Base-by-base conservation (phyloP, 116 monocot genomes). In the Iris pallida region DNA sequence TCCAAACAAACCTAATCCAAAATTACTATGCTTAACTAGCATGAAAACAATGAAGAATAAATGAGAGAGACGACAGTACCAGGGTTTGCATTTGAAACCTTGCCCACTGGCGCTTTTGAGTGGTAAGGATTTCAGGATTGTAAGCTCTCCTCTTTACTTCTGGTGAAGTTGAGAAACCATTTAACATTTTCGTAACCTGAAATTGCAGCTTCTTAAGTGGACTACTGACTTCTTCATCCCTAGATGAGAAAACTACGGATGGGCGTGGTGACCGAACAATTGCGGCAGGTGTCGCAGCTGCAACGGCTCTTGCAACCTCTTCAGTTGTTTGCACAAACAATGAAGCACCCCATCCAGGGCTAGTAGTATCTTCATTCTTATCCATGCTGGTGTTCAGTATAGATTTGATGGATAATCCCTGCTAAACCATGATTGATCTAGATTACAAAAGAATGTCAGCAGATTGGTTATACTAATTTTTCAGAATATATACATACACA, bases 71-170 rank as follows among this genome's bases (percentile, higher is more conserved):
- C 30, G 42, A 15, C 48, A 62, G 45, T 84, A 98, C 93, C 83
- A 81, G 54, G 46, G 81, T 76, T 66, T 88, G 79, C 73, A 91
- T 60, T 69, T 95, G 95, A 74, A 82, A 95, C 66, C 88, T 81
- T 48, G 98, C 88, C 98, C 98, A 98, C 56, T 87, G 98, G 20
- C 98, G 87, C 73, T 98, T 98, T 70, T 98, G 98, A 45, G 75
- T 88, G 7, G 98, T 98, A 19, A 98, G 85, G 59, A 92, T 80
- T 71, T 98, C 98, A 12, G 98, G 98, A 77, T 98, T 98, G 57
- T 98, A 98, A 55, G 90, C 48, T 30, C 79, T 61, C 68, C 61
- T 83, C 59, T 83, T 87, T 55, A 78, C 80, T 71, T 90, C 83
- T 61, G 87, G 88, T 30, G 81, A 76, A 68, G 90, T 69, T 65